These are phyloP conservation scores for Fusarium humuli DNA, from an alignment of 2,329 filamentous ascomycete species.

Conservation along the genomic window DNA sequence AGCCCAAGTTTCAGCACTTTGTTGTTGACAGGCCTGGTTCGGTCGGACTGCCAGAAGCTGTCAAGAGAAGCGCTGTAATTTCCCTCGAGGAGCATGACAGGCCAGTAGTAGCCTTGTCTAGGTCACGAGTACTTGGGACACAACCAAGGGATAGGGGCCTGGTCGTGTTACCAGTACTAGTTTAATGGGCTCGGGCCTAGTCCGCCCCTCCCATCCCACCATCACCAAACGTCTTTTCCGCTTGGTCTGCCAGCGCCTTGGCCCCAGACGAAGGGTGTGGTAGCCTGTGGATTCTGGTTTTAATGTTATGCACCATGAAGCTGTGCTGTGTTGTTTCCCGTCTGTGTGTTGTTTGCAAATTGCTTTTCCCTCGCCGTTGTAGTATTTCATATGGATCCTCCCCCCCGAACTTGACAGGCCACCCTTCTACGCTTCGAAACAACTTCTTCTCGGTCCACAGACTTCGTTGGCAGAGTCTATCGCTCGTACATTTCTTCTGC, in stretches of 20 bases:
- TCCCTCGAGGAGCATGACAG: slow-evolving; percentile 31
- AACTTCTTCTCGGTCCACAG: slow-evolving; percentile 46
- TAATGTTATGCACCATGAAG: slow-evolving; percentile 12
- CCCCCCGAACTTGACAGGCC: slow-evolving; percentile 29
- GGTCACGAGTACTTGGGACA: slow-evolving; percentile 42
- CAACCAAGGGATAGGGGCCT: background rate
- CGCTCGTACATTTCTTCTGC: slow-evolving; percentile 43
- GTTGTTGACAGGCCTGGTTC: slow-evolving; percentile 32
- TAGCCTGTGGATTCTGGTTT: slow-evolving; percentile 10
- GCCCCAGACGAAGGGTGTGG: slow-evolving; percentile 16
- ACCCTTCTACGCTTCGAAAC: slow-evolving; percentile 41
- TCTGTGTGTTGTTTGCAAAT: slow-evolving; percentile 29
- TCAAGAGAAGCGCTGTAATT: slow-evolving; percentile 40
- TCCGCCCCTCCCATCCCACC: slow-evolving; percentile 30
- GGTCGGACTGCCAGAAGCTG: slow-evolving; percentile 36
- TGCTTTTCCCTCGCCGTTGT: slow-evolving; percentile 21
- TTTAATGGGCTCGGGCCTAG: slow-evolving; percentile 30
- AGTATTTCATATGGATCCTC: slow-evolving; percentile 43
- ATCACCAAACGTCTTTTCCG: slow-evolving; percentile 27
- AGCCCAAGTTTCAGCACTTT: slow-evolving; percentile 30
- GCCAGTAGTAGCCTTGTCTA: slow-evolving; percentile 17
- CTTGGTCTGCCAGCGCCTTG: slow-evolving; percentile 17
- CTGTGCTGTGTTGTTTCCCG: slow-evolving; percentile 22
- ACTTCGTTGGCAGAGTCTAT: slow-evolving; percentile 70
- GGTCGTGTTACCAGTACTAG: slow-evolving; percentile 35